Conservation (phyloP, 176 grass and related monocot genomes). For the Aegilops longissima region DNA sequence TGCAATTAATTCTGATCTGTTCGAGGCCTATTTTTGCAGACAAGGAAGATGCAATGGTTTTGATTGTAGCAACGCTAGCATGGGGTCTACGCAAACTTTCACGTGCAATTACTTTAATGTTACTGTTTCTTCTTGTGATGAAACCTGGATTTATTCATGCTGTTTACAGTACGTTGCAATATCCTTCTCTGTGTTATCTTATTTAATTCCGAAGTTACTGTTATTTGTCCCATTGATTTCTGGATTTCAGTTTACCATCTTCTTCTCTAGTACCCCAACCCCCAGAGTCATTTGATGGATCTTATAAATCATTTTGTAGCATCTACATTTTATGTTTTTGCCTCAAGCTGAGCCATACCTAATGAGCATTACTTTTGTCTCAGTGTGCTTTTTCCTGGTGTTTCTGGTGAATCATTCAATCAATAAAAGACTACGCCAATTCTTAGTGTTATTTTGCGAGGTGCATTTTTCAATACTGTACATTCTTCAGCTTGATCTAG, state of each 20-base stretch:
- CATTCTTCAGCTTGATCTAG: slow-evolving; percentile 93
- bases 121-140: slow-evolving; percentile 95
- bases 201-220: slow-evolving; percentile 3
- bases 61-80: slow-evolving; percentile 89
- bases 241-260: neutral
- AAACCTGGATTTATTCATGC: slow-evolving; percentile 97
- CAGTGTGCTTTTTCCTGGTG: slow-evolving; percentile 97
- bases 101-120: slow-evolving; percentile 82
- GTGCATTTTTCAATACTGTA: slow-evolving; percentile 87
- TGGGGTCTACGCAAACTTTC: slow-evolving; percentile 95
- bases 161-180: slow-evolving; percentile 94
- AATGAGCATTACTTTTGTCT: slow-evolving; percentile 25
- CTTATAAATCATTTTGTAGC: slow-evolving; percentile 4
- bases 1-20: slow-evolving; percentile 21
- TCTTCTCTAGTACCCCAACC: neutral
- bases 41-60: slow-evolving; percentile 83
- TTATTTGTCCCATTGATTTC: slow-evolving; percentile 7
- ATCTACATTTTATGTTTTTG: neutral
- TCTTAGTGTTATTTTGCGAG: slow-evolving; percentile 90
- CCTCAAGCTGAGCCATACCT: slow-evolving; percentile 16
- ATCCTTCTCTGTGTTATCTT: slow-evolving; percentile 50
- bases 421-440: slow-evolving; percentile 63
- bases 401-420: slow-evolving; percentile 94
- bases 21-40: slow-evolving; percentile 52
- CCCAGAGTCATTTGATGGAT: neutral